These are phyloP conservation scores for Fusarium drepaniforme DNA, from an alignment of 2,329 filamentous ascomycete genomes.

Conservation along the genomic window DNA sequence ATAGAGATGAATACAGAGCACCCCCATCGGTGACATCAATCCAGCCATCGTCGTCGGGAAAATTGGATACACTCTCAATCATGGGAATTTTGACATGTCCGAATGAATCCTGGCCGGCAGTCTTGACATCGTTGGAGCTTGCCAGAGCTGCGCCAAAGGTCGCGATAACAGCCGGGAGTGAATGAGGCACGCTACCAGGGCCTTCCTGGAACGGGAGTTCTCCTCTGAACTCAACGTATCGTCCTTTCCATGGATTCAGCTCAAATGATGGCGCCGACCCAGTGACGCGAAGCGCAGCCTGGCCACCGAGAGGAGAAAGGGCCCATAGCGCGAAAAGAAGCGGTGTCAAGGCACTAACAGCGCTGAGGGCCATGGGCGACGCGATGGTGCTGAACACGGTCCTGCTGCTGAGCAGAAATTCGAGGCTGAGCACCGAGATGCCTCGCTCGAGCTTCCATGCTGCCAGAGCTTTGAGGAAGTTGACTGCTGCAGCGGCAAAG, in stretches of 20 bases:
- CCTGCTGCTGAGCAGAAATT: conserved; percentile 20
- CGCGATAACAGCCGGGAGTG: conserved; percentile 5
- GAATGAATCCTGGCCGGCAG: conserved; percentile 17
- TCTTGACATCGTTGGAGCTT: conserved; percentile 7
- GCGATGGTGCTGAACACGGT: conserved; percentile 20
- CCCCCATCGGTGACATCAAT: not conserved
- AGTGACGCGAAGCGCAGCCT: conserved; percentile 17
- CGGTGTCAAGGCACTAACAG: conserved; percentile 6
- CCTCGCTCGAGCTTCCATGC: conserved; percentile 25
- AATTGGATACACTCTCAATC: not conserved
- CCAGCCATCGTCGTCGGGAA: conserved; percentile 2
- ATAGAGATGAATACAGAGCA: conserved; percentile 5
- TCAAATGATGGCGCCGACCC: conserved; percentile 1
- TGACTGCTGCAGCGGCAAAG: conserved; percentile 14
- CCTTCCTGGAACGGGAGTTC: not conserved
- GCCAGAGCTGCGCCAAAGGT: conserved; percentile 9
- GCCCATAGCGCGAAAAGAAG: conserved; percentile 20
- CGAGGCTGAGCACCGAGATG: conserved; percentile 20
- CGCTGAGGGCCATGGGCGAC: not conserved
- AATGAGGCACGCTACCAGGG: not conserved
- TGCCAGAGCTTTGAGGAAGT: conserved; percentile 19
- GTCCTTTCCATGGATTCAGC: not conserved
- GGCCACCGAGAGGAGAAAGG: conserved; percentile 19
- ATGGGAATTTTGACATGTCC: conserved; percentile 24
- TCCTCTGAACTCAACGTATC: conserved; percentile 20